Base-by-base conservation (phyloP, 2,329 filamentous ascomycete genomes). In the Phaeophleospora eucalypticola region DNA sequence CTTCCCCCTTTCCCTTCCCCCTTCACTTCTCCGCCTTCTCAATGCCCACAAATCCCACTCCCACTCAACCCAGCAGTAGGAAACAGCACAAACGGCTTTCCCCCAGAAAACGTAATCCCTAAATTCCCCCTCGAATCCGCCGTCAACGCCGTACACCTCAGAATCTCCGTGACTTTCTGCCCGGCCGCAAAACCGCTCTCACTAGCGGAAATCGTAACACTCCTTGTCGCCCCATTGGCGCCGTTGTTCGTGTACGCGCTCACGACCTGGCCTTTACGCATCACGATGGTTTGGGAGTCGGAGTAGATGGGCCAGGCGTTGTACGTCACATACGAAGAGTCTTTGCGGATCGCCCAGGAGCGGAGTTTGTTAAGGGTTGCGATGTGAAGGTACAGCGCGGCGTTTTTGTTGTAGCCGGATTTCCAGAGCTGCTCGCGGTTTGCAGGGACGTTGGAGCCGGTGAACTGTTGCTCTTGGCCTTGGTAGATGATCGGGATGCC, bases 401-500 rank as follows among this genome's bases (percentile, higher is more conserved):
- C 49, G 9, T 54, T 49, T n/a, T 63, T 66, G 40, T 69, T 60
- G 58, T 72, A 74, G 2, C 51, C 52, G 1, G 58, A 54, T 8
- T 58, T 46, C 68, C 68, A 71, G 6, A 65, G 53, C 3, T 66
- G 64, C 53, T 69, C 68, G 36, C 68, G 60, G 41, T 70, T 69
- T 15, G 46, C 49, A 0, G 68, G 68, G 27, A 53, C 53, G 21
- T 56, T 58, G 6, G 47, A 19, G 10, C 58, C 59, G 1, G 65
- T 59, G 58, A 74, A 79, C 41, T 75, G 76, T 57, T 84, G 81
- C 63, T 84, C 81, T 49, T 80, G 78, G 19, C 81, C 81, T 54
- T 82, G 76, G 63, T 84, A 84, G 20, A 83, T 70, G 45, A 83
- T 79, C 1, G 80, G 80, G 27, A 84, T 78, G 14, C 81, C 81